A percentile compares a stretch with the other conserved stretches of the same genome.
These are phyloP conservation scores for Fagopyrum tataricum DNA, from an alignment of 148 eudicot species.

Conservation along the genomic window DNA sequence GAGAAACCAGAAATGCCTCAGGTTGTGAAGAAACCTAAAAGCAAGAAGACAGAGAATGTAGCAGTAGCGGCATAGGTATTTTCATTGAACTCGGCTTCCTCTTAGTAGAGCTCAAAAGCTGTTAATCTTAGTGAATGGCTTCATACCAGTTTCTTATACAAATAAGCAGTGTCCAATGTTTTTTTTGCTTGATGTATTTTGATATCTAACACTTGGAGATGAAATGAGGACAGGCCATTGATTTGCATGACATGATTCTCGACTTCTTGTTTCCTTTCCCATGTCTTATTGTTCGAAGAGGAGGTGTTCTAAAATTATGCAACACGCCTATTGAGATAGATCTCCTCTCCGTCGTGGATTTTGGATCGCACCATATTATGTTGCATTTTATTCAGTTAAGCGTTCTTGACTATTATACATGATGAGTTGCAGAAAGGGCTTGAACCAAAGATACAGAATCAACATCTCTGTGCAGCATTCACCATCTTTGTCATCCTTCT, in stretches of 20 bases:
- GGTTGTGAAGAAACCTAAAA: conserved; percentile 27
- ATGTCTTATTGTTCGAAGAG: no score
- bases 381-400: no score
- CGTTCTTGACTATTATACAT: no score
- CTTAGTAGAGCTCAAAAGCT: conserved; percentile 4
- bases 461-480: no score
- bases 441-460: no score
- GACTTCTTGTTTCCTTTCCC: no score
- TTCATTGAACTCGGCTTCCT: conserved; percentile 1
- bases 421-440: no score
- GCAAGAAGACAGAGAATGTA: conserved; percentile 43
- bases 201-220: background rate
- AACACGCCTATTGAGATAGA: no score
- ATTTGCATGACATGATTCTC: background rate
- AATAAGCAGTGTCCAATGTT: conserved; percentile 7
- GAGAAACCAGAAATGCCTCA: conserved; percentile 53
- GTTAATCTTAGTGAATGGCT: background rate
- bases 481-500: no score
- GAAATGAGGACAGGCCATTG: conserved; percentile 8
- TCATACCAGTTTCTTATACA: background rate
- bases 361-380: no score
- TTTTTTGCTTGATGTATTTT: background rate
- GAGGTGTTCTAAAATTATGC: no score
- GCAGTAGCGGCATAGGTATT: conserved; percentile 35
- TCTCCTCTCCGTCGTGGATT: no score